These are phyloP conservation scores for Medicago truncatula DNA, from an alignment of 306 rosid species.

Conservation along the genomic window MtrunA17r5.0-ANR NC_053042.1:50747501-50748000, in stretches of 20 bases:
- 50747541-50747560: slow-evolving; percentile 40
- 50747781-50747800: slow-evolving; percentile 21
- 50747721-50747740: background rate
- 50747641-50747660: background rate
- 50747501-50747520: slow-evolving; percentile 88
- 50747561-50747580: slow-evolving; percentile 31
- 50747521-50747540: slow-evolving; percentile 82
- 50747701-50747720: slow-evolving; percentile 40
- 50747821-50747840: slow-evolving; percentile 7
- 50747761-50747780: slow-evolving; percentile 36
- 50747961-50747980: slow-evolving; percentile 17
- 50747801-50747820: background rate
- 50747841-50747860: background rate
- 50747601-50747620: background rate
- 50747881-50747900: background rate
- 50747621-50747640: background rate
- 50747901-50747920: slow-evolving; percentile 30
- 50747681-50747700: slow-evolving; percentile 29
- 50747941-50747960: background rate
- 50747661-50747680: slow-evolving; percentile 24
- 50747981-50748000: background rate
- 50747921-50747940: slow-evolving; percentile 44
- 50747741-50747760: slow-evolving; percentile 32
- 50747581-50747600: slow-evolving; percentile 27
- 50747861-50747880: background rate